Percentiles rank a stretch among this genome's conserved stretches.
Evolutionary conservation across 805 yeast genomes (phyloP).

Genomic region (Saturnispora quitensis): DNA sequence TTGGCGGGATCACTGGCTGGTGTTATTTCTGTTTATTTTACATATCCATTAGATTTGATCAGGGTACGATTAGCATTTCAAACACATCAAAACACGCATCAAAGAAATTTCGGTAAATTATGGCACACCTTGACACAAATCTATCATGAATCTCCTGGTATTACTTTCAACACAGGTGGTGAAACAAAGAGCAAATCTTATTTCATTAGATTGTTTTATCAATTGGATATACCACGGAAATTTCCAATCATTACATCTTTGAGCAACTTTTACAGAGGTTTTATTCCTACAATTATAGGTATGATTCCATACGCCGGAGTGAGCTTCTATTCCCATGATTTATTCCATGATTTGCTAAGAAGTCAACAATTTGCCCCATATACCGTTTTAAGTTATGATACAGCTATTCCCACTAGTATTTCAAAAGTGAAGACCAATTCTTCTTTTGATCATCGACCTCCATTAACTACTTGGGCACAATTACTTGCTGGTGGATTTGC

Average conservation of each 20-base stretch:
- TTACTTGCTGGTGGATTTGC: conserved; percentile 91
- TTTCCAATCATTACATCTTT: conserved; percentile 29
- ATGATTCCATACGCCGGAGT: conserved; percentile 99
- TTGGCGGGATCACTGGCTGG: conserved; percentile 90
- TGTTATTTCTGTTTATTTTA: conserved; percentile 71
- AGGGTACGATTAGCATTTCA: conserved; percentile 90
- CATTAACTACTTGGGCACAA: conserved; percentile 87
- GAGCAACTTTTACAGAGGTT: conserved; percentile 85
- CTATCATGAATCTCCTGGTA: conserved; percentile 28
- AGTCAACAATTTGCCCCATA: conserved; percentile 44
- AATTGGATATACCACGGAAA: conserved; percentile 11
- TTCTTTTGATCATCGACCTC: conserved; percentile 42
- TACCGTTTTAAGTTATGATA: conserved; percentile 32
- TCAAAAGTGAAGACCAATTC: conserved; percentile 24
- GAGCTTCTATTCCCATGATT: conserved; percentile 88
- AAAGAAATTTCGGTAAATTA: conserved; percentile 25
- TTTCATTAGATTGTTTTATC: conserved; percentile 24
- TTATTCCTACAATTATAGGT: conserved; percentile 86
- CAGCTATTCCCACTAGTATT: conserved; percentile 7
- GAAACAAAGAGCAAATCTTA: conserved; percentile 20
- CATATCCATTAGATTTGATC: conserved; percentile 87
- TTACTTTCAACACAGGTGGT: conserved; percentile 23
- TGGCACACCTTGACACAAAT: conserved; percentile 23
- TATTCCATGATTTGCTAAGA: conserved; percentile 78
- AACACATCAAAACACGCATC: conserved; percentile 35